Evolutionary conservation across 257 asterid species (phyloP), one percentile per base, ranked within the genome.

Genomic region (Solanum ahanhuiri): DNA sequence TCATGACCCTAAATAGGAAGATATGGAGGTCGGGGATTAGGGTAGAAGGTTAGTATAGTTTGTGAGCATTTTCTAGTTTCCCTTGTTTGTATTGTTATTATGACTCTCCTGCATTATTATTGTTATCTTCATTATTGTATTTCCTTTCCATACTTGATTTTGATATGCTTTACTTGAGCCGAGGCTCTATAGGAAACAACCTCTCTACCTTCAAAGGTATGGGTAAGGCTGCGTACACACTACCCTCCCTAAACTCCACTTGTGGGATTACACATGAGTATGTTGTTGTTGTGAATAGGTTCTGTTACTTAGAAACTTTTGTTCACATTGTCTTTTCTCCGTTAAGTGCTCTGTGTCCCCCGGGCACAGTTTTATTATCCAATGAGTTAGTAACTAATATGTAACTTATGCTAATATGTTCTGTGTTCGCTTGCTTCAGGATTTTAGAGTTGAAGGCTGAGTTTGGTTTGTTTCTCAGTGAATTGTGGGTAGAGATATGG

Each of bases 401-500:
- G 41, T 48, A 79, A 2, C 5, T 25, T 15, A 9, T 30, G 84
- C 39, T 81, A 81, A 79, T 45, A 81, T 81, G 30, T 9, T 79
- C 66, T 45, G 18, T 28, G 7, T 79, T 37, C 18, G 0, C 34
- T 34, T 83, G 76, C 81, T 67, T 86, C 90, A 89, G 96, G 91
- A 81, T 90, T 89, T 63, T 85, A 45, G 89, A 85, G 87, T 75
- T 70, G 76, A 85, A 63, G 30, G 9, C 51, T 60, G 71, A 17
- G 81, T 58, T 83, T 88, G 86, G 63, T 73, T 86, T 84, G 88
- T 75, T 48, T 82, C 86, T 75, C 30, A 63, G 33, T 79, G 83
- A 54, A 63, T 89, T 88, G 93, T 90, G 91, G 89, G 89, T 64
- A 89, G 87, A 86, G 96, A 92, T 83, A 90, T 83, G 51, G 93